Base-by-base conservation (phyloP, 2,329 filamentous ascomycete species). In the Setomelanomma holmii region DNA sequence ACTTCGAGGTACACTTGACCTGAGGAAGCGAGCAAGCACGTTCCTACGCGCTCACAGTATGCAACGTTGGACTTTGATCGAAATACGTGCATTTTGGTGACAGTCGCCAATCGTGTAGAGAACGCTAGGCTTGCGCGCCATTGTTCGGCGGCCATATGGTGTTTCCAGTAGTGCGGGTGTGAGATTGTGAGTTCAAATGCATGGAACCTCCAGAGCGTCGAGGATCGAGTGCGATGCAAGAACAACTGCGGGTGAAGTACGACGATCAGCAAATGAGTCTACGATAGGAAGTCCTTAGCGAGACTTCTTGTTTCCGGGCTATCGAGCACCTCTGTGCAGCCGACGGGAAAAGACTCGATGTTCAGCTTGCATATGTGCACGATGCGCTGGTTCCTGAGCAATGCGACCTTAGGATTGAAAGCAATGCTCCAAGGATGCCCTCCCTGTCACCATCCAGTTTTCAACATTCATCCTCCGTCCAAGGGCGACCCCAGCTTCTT, bases 71-170 rank as follows among this genome's bases (percentile, higher is more conserved):
- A n/a, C n/a, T n/a, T 35, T 45, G 17, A 30, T 49, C 49, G 45
- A 12, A 44, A 6, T 68, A 79, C 78, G 73, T 80, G 75, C 80
- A 82, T 80, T 77, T 78, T 77, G 12, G 78, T 74, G 45, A 76
- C 78, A 30, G 68, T 68, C 24, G 68, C 56, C 53, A 82, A 67
- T 48, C 80, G 72, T 44, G 78, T 74, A 17, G 79, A 74, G 65
- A 82, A 82, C 50, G 64, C 75, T 57, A 82, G 51, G 35, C 55
- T 50, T 19, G 67, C 58, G 34, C 68, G 75, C 79, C 79, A 82
- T 59, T 75, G 70, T 42, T 60, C 47, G 39, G 61, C 42, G 44
- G 62, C 60, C 65, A 68, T 69, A 49, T 39, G 40, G 22, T 40
- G 33, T 19, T 27, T 27, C 6, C 14, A 30, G 27, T 14, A 30